phyloP scores from a whole-genome alignment of 495 filamentous ascomycete genomes.

The Hypoxylon subgilvum region DNA sequence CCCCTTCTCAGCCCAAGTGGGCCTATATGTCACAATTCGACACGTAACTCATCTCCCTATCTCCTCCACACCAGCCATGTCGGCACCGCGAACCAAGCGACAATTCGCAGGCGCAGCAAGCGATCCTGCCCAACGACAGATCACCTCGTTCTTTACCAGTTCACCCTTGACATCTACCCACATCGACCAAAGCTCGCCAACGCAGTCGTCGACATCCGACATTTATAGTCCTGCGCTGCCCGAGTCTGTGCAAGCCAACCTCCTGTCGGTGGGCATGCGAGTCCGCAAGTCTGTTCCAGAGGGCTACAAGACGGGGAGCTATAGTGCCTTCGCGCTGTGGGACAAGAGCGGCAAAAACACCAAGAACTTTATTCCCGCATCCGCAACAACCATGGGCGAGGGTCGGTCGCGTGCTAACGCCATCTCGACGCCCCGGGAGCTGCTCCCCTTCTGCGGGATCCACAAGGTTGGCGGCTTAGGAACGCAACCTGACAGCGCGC shows the following conservation, averaged over 20 bases:
- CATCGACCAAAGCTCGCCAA: conserved; percentile 4
- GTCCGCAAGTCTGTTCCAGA: conserved; percentile 89
- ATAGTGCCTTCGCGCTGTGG: conserved; percentile 55
- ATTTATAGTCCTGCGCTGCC: conserved; percentile 58
- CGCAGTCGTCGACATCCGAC: neutral
- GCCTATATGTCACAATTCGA: conserved; percentile 26
- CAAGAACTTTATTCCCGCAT: neutral
- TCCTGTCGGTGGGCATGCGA: conserved; percentile 89
- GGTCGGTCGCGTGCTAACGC: conserved; percentile 41
- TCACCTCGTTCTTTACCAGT: conserved; percentile 55
- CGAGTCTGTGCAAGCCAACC: conserved; percentile 70
- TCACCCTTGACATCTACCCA: conserved; percentile 14
- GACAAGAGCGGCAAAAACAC: conserved; percentile 33
- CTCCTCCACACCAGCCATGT: conserved; percentile 42
- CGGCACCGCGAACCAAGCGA: conserved; percentile 53
- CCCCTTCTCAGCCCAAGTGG: conserved; percentile 13
- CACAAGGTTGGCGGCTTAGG: conserved; percentile 65
- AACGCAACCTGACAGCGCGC: conserved; percentile 45
- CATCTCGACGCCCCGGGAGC: conserved; percentile 53
- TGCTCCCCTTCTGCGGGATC: conserved; percentile 79
- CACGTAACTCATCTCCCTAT: conserved; percentile 15
- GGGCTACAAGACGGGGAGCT: conserved; percentile 80
- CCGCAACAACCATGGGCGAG: conserved; percentile 22
- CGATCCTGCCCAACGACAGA: conserved; percentile 56
- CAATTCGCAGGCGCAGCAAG: conserved; percentile 58